Evolutionary conservation across 2,329 filamentous ascomycete species (phyloP).

Genomic region (Colletotrichum scovillei): DNA sequence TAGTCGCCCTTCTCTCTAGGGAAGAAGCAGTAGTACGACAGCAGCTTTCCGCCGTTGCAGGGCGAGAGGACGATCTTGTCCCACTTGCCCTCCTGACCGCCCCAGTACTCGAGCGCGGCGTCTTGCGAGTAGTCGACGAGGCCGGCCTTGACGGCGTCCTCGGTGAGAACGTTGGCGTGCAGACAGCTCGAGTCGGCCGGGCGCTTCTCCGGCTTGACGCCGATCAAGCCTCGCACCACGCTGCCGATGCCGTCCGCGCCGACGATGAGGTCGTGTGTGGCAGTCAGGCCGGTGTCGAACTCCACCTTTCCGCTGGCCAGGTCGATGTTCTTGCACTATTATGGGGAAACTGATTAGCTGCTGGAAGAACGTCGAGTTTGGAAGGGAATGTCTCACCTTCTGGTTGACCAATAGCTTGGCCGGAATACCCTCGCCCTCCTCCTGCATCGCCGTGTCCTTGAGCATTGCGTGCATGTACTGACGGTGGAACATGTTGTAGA

Average conservation of each 20-base stretch:
- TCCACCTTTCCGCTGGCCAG: conserved; percentile 59
- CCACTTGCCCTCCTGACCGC: conserved; percentile 70
- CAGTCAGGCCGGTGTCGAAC: conserved; percentile 63
- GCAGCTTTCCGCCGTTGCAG: conserved; percentile 72
- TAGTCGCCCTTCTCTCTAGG: conserved; percentile 70
- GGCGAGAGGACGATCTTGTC: conserved; percentile 79
- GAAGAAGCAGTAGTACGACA: conserved; percentile 80
- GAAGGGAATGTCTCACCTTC: conserved; percentile 47
- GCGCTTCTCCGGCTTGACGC: conserved; percentile 69
- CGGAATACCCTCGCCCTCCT: conserved; percentile 63
- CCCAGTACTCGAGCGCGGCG: conserved; percentile 76
- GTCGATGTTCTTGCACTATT: conserved; percentile 62
- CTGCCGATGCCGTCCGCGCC: conserved; percentile 78
- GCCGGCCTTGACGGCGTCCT: conserved; percentile 68
- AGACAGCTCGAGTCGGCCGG: conserved; percentile 71
- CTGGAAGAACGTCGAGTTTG: not conserved
- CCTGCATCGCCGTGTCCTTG: conserved; percentile 66
- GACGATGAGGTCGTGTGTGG: conserved; percentile 68
- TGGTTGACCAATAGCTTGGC: conserved; percentile 68
- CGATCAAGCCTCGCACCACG: conserved; percentile 70
- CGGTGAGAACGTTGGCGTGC: conserved; percentile 72
- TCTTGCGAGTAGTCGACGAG: conserved; percentile 72
- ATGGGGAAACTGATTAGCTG: not conserved
- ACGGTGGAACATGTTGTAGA: conserved; percentile 77
- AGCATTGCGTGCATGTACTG: conserved; percentile 77